Base-by-base conservation (phyloP, 805 yeast genomes). In the Wickerhamomyces pijperi region DNA sequence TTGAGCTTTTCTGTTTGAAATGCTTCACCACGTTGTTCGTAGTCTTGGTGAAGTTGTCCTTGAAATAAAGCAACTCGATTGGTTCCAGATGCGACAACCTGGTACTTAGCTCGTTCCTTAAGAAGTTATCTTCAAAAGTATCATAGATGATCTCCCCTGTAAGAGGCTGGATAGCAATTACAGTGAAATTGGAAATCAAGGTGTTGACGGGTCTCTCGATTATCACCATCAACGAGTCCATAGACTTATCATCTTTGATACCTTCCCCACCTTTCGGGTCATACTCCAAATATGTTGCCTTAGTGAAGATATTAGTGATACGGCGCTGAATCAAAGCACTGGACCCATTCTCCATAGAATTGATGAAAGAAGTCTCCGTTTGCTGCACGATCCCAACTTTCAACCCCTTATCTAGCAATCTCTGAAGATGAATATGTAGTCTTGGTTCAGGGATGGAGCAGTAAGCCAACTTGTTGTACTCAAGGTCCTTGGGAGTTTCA, bases 371-470 rank as follows among this genome's bases (percentile, higher is more conserved):
- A 0, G 90, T 75, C 53, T 90, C 97, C 4, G 74, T 63, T 53
- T 92, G 97, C 51, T 81, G 80, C 0, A 88, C 92, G 2, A 92
- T 75, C 0, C 94, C 97, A 3, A 92, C 85, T 54, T 82, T 88
- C 42, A 74, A 62, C 0, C 96, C 95, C 39, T 65, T 65, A 32
- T 70, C 72, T 4, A 92, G 65, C 15, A 90, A 61, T 42, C 90
- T 67, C 54, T 82, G 82, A 29, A 88, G 60, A 55, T 90, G 90
- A 23, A 82, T 68, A 47, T 82, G 82, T 13, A 92, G 63, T 42
- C 92, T 63, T 21, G 65, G 73, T 38, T 81, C 82, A 1, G 97
- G 97, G 28, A 92, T 82, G 7, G 92, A 78, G 44, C 94, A 82
- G 51, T 84, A 82, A 0, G 95, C 90, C 50, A 84, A 78, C 40